Percentiles rank a stretch among this genome's conserved stretches.
Evolutionary conservation across 352 stramenopile species (phyloP).

Genomic region (Pythium aquatile): DNA sequence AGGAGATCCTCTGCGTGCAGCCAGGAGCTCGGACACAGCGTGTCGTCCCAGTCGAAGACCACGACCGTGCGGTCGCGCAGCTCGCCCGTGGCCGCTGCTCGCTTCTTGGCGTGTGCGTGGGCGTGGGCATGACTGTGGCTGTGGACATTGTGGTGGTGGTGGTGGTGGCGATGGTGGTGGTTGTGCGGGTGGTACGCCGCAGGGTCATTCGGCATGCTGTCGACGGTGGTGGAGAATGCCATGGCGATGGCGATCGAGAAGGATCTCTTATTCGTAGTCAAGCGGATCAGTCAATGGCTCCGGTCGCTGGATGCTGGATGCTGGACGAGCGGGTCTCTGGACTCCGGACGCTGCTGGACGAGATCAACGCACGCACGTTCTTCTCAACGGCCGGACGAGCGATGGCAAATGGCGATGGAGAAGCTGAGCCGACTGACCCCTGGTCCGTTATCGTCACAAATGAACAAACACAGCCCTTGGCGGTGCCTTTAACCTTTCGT

Average conservation of each 20-base stretch:
- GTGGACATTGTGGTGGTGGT: constrained; percentile 8
- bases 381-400: constrained; percentile 18
- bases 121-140: constrained; percentile 18
- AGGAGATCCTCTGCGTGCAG: constrained; percentile 78
- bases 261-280: not conserved
- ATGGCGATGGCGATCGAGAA: constrained; percentile 13
- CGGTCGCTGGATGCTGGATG: not conserved
- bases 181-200: constrained; percentile 15
- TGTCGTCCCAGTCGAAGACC: constrained; percentile 90
- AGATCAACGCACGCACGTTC: constrained; percentile 21
- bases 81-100: constrained; percentile 19
- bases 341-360: constrained; percentile 1
- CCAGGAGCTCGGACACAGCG: constrained; percentile 84
- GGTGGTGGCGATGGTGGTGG: constrained; percentile 18
- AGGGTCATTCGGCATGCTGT: constrained; percentile 23
- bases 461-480: constrained; percentile 18
- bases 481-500: constrained; percentile 4
- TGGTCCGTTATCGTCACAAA: constrained; percentile 19
- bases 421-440: constrained; percentile 4
- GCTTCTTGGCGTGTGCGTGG: constrained; percentile 25
- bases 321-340: constrained; percentile 1
- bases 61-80: constrained; percentile 79
- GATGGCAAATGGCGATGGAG: constrained; percentile 13
- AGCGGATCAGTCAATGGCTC: constrained; percentile 13
- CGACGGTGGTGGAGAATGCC: constrained; percentile 31